Evolutionary conservation across 768 basidiomycete species (phyloP), one percentile per base, ranked within the genome.

Genomic region (Gymnopilus dilepis): DNA sequence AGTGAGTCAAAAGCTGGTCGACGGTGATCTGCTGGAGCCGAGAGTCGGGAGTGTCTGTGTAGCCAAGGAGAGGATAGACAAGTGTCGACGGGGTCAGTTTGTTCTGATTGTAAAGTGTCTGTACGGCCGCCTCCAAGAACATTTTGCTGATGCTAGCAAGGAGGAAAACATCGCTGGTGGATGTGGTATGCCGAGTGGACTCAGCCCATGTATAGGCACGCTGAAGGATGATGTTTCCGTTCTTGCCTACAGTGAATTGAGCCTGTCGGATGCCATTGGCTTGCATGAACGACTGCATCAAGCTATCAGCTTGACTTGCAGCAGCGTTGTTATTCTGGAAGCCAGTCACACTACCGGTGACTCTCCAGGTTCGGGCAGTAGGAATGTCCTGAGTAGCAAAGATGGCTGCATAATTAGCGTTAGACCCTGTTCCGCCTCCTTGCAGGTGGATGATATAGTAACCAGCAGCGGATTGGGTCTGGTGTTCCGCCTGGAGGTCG

Each of bases 291-390:
- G 55, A 7, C 34, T 56, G 41, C 55, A 56, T 56, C 26, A 56
- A 45, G 11, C 24, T 28, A 13, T 56, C 55, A 2, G 55, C 55
- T 30, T 43, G 41, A 11, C 26, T 21, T 2, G 21, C 24, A 19
- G 55, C 55, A 26, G 55, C 55, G 9, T 43, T 30, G 55, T 56
- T 56, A 41, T 56, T 56, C 55, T 56, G 15, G 55, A 56, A 56
- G 24, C 55, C 55, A 31, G 55, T 56, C 15, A 45, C 41, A 41
- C 55, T 56, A n/a, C 55, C 55, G 15, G 55, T 45, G 30, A 33
- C 55, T 45, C 55, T 38, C 38, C 38, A 56, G 24, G 15, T 56
- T 30, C 55, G 40, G 5, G 55, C 40, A 11, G 55, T 56, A 6
- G 55, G 55, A 19, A 56, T 56, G 26, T 56, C 55, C 41, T 56